These are phyloP conservation scores for Phytopythium kandeliae DNA, from an alignment of 352 stramenopile species.

Conservation along the genomic window DNA sequence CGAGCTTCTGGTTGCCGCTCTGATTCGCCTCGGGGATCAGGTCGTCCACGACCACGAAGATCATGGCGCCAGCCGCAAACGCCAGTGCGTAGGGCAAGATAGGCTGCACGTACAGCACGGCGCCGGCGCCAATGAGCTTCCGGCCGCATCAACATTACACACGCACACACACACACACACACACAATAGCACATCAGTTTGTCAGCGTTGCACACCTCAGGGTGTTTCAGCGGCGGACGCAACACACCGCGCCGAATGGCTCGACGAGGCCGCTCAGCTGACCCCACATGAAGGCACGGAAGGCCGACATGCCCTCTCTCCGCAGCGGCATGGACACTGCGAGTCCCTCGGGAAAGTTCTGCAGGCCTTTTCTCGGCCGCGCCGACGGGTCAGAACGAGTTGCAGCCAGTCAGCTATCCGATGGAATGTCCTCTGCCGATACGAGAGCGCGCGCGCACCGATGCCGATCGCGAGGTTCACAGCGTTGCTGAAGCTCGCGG, in stretches of 20 bases:
- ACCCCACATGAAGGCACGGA: constrained; percentile 85
- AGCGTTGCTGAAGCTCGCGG: constrained; percentile 73
- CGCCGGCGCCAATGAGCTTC: constrained; percentile 75
- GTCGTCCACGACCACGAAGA: constrained; percentile 91
- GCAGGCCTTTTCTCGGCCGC: constrained; percentile 29
- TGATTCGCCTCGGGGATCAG: constrained; percentile 87
- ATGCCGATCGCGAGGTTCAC: constrained; percentile 87
- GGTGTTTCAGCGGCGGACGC: too few relatives aligned
- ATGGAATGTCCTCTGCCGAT: too few relatives aligned
- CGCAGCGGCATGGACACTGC: constrained; percentile 86
- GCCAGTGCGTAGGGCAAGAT: constrained; percentile 89
- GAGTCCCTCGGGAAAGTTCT: constrained; percentile 89
- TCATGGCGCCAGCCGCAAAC: constrained; percentile 89
- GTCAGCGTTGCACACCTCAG: background rate
- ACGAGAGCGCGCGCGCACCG: constrained; percentile 15
- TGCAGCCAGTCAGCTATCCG: too few relatives aligned
- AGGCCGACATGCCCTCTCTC: constrained; percentile 78
- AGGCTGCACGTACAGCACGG: constrained; percentile 82
- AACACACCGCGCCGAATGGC: constrained; percentile 73
- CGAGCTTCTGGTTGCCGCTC: constrained; percentile 85
- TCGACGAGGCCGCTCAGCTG: constrained; percentile 88
- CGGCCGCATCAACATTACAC: too few relatives aligned
- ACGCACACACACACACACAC: too few relatives aligned
- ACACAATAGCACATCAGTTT: background rate
- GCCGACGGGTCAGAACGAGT: background rate